Base-by-base conservation (phyloP, 768 basidiomycete genomes). In the Postia placenta region DNA sequence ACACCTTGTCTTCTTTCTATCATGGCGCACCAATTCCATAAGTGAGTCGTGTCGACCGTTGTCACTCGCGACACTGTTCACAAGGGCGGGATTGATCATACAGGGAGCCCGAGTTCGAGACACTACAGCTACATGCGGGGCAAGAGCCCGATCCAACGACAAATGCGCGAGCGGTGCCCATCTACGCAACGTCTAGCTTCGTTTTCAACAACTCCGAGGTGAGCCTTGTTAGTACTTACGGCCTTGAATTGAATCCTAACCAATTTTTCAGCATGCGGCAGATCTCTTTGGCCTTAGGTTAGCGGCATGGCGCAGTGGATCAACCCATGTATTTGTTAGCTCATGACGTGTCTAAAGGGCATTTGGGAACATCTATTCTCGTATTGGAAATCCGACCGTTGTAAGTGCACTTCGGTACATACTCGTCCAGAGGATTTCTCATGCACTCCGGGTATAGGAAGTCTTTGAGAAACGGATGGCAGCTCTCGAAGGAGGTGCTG, bases 401-500 rank as follows among this genome's bases (percentile, higher is more conserved):
- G 81, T 80, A 60, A 33, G 77, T 70, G 19, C 25, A 19, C n/a
- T 11, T 20, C 42, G n/a, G n/a, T n/a, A n/a, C n/a, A n/a, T n/a
- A n/a, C n/a, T n/a, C n/a, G n/a, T n/a, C n/a, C n/a, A n/a, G n/a
- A n/a, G n/a, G n/a, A n/a, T n/a, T n/a, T n/a, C n/a, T n/a, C n/a
- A n/a, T n/a, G n/a, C n/a, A n/a, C n/a, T n/a, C n/a, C n/a, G n/a
- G n/a, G n/a, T 12, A 11, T 53, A 86, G 85, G 81, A 81, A 48
- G 83, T 90, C 1, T 88, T 92, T 55, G 89, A 91, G 65, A 74
- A 83, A 47, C 80, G 89, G 9, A 81, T 90, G 35, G 82, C 85
- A 2, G 84, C 84, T 0, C 72, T 92, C 14, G 89, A 92, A 64
- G 85, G 86, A 9, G 90, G 89, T 22, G 71, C 70, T 2, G 87